Base-by-base conservation (phyloP, 2,329 filamentous ascomycete genomes). In the Aspergillus pseudonomiae region DNA sequence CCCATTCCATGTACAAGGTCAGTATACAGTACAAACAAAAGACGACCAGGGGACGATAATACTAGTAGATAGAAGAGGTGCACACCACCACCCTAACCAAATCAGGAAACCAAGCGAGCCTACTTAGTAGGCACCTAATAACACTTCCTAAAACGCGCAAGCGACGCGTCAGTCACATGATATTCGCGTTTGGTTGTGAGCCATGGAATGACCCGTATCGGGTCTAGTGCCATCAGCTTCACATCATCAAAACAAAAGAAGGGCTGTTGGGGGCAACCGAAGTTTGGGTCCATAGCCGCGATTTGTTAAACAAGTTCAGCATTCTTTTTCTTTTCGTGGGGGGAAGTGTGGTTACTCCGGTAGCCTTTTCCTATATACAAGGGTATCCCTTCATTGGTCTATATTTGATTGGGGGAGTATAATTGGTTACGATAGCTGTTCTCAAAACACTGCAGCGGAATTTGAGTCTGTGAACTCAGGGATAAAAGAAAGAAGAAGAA, bases 141-240 rank as follows among this genome's bases (percentile, higher is more conserved):
- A 67, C 57, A 66, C 52, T 68, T 68, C 70, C 70, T 62, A 67
- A 71, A 71, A 71, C 70, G 70, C 70, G 67, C 53, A 12, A 12
- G 10, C n/a, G 19, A 41, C 70, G 70, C 62, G 66, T 55, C 30
- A 34, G 39, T 60, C 68, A 70, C 66, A 60, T 70, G 69, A 52
- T 11, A 0, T 0, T 24, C 41, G 34, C 57, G 39, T 58, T 60
- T 46, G 34, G 52, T 48, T 24, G 10, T 6, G 36, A 10, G 61
- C 57, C 36, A 32, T 52, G 32, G 52, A 39, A 24, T 4, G 5
- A 21, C n/a, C 48, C 52, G 11, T 11, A 55, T 60, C 12, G 19
- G 66, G 64, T 2, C 62, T 69, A 69, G 68, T 59, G 30, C 32
- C 58, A 54, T 61, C 60, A 56, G 50, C 53, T 53, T 60, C 58